phyloP scores from a whole-genome alignment of 768 basidiomycete genomes.

The Mycena epipterygia region DNA sequence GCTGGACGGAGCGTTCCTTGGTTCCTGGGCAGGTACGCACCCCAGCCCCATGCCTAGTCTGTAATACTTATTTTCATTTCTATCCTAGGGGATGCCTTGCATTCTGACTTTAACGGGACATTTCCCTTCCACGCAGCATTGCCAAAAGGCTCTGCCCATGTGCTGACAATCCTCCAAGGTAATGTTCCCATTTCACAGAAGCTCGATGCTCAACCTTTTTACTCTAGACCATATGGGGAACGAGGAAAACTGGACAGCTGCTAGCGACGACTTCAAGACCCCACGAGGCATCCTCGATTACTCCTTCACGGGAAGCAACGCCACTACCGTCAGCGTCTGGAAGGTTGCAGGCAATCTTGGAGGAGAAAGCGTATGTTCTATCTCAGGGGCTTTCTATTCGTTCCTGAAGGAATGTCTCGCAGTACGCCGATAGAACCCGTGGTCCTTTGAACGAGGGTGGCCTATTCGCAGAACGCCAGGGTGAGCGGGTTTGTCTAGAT shows the following conservation, averaged over 20 bases:
- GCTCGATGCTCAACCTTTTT: background rate
- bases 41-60: background rate
- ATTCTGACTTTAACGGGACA: constrained; percentile 48
- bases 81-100: constrained; percentile 47
- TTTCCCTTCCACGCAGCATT: constrained; percentile 51
- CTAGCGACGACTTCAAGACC: constrained; percentile 60
- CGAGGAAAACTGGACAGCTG: constrained; percentile 59
- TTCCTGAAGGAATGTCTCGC: background rate
- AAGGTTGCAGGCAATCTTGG: constrained; percentile 66
- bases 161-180: constrained; percentile 63
- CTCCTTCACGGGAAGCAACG: constrained; percentile 56
- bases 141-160: constrained; percentile 49
- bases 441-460: constrained; percentile 76
- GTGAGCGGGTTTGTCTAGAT: constrained; percentile 29
- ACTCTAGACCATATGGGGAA: constrained; percentile 65
- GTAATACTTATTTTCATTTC: no score
- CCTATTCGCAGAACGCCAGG: constrained; percentile 67
- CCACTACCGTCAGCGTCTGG: constrained; percentile 58
- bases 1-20: constrained; percentile 62
- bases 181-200: background rate
- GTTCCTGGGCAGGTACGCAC: constrained; percentile 56
- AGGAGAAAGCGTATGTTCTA: constrained; percentile 55
- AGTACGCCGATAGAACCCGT: constrained; percentile 63
- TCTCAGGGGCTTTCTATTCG: background rate
- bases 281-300: constrained; percentile 65